phyloP scores from a whole-genome alignment of 1,284 basidiomycete species.

The Phylloporus sp. region DNA sequence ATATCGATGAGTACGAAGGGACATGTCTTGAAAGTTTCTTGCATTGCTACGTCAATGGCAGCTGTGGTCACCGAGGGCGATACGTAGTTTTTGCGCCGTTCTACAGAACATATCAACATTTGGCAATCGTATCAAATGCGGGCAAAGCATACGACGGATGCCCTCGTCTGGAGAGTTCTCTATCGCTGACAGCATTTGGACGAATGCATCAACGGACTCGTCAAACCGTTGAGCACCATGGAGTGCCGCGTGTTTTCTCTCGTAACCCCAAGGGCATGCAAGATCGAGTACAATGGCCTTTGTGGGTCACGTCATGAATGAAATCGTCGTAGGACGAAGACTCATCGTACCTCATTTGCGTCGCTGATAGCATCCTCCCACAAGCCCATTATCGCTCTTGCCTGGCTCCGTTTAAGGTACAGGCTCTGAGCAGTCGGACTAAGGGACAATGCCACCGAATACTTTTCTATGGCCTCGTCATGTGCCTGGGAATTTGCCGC shows the following conservation, averaged over 20 bases:
- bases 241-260: constrained; percentile 8
- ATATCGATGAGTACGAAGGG: constrained; percentile 15
- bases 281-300: constrained; percentile 8
- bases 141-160: constrained; percentile 2
- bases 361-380: constrained; percentile 13
- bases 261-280: constrained; percentile 2
- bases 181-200: constrained; percentile 7
- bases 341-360: constrained; percentile 13
- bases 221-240: constrained; percentile 7
- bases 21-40: constrained; percentile 6
- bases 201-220: constrained; percentile 8
- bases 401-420: constrained; percentile 13
- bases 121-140: too few species aligned
- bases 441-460: constrained; percentile 19
- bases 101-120: not conserved
- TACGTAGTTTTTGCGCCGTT: constrained; percentile 3
- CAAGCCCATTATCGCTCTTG: constrained; percentile 3
- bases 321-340: not conserved
- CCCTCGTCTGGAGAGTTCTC: not conserved
- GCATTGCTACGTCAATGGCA: constrained; percentile 13
- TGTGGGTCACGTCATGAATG: not conserved
- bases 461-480: constrained; percentile 18
- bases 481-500: constrained; percentile 11
- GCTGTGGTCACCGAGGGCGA: constrained; percentile 1
- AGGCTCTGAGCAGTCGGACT: constrained; percentile 4